Percentiles rank a stretch among this genome's conserved stretches.
These are phyloP conservation scores for Phialophora tarda DNA, from an alignment of 2,329 filamentous ascomycete genomes.

Conservation along the genomic window DNA sequence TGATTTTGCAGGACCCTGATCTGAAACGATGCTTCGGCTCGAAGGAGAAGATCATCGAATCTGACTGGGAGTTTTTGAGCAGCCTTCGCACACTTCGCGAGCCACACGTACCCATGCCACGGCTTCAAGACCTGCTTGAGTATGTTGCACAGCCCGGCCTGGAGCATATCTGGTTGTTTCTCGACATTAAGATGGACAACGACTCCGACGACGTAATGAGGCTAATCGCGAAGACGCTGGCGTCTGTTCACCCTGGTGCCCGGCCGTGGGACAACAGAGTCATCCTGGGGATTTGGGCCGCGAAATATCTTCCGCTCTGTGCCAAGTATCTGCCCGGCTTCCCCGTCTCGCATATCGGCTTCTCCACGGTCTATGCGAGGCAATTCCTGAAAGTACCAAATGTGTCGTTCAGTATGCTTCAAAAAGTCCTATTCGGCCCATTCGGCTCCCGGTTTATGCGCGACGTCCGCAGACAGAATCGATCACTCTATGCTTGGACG, in stretches of 20 bases:
- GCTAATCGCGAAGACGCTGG: constrained; percentile 68
- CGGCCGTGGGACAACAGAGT: constrained; percentile 74
- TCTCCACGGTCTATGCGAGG: constrained; percentile 64
- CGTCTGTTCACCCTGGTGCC: constrained; percentile 53
- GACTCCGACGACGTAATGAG: constrained; percentile 70
- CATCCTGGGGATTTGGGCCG: constrained; percentile 81
- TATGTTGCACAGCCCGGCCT: constrained; percentile 70
- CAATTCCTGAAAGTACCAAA: constrained; percentile 71
- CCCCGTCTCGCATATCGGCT: constrained; percentile 50
- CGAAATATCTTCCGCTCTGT: constrained; percentile 70
- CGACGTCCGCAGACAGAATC: constrained; percentile 60
- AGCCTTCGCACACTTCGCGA: constrained; percentile 69
- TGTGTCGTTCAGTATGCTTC: constrained; percentile 78
- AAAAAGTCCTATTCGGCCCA: constrained; percentile 70
- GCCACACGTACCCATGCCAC: constrained; percentile 74
- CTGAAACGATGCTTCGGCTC: constrained; percentile 82
- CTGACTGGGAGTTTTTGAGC: constrained; percentile 74
- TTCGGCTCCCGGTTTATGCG: constrained; percentile 70
- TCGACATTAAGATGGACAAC: constrained; percentile 76
- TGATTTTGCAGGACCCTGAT: constrained; percentile 65
- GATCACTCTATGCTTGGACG: constrained; percentile 80
- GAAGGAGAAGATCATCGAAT: constrained; percentile 74
- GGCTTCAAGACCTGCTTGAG: constrained; percentile 73
- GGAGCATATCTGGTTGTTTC: constrained; percentile 75
- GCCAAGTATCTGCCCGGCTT: constrained; percentile 56